These are phyloP conservation scores for Pseudogymnoascus verrucosus DNA, from an alignment of 2,329 filamentous ascomycete species.

Conservation along the genomic window DNA sequence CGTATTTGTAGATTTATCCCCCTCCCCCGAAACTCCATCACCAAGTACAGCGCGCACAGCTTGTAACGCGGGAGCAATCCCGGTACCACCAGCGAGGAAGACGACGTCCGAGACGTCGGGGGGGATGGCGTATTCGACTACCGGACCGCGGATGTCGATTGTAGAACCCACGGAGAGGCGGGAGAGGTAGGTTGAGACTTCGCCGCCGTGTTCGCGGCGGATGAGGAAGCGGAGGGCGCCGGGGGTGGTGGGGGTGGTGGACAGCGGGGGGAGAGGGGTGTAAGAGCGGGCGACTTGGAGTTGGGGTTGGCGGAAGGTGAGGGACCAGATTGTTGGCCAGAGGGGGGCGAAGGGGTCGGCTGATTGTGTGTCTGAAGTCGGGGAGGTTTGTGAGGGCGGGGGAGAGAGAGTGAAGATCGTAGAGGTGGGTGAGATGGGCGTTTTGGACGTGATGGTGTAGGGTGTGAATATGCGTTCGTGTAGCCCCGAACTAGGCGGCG, in stretches of 20 bases:
- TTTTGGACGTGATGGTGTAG: conserved; percentile 55
- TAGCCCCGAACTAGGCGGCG: not conserved
- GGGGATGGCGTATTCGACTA: conserved; percentile 57
- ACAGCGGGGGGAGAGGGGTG: conserved; percentile 65
- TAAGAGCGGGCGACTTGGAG: conserved; percentile 88
- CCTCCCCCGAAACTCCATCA: conserved; percentile 17
- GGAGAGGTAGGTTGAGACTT: conserved; percentile 78
- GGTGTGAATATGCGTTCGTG: conserved; percentile 42
- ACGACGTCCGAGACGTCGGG: conserved; percentile 50
- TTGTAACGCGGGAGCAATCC: conserved; percentile 84
- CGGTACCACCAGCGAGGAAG: conserved; percentile 87
- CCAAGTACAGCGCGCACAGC: conserved; percentile 56
- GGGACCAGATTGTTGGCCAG: conserved; percentile 71
- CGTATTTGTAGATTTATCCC: conserved; percentile 17
- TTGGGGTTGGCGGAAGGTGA: conserved; percentile 81
- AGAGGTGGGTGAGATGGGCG: conserved; percentile 57
- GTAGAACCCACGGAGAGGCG: conserved; percentile 51
- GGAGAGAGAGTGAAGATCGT: conserved; percentile 60
- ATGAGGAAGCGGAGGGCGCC: conserved; percentile 64
- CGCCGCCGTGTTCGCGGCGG: conserved; percentile 68
- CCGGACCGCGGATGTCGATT: conserved; percentile 73
- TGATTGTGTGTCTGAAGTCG: conserved; percentile 9
- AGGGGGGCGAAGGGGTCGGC: conserved; percentile 33
- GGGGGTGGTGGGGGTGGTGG: conserved; percentile 21
- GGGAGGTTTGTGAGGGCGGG: conserved; percentile 15